phyloP scores from a whole-genome alignment of 805 yeast species.

The Phaffomyces thermotolerans region DNA sequence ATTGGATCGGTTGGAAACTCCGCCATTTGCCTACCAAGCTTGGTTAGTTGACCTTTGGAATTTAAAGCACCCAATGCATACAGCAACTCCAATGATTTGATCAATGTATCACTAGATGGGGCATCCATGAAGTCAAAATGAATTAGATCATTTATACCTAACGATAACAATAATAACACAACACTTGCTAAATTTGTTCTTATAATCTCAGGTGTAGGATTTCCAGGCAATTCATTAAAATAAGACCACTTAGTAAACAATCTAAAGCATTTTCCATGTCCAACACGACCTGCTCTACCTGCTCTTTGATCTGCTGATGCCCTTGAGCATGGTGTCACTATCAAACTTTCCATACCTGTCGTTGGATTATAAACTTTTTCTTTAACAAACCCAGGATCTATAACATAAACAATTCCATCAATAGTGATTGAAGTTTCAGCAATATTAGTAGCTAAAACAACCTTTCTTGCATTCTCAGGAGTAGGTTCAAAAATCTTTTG shows the following conservation, averaged over 20 bases:
- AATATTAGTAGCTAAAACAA: constrained; percentile 90
- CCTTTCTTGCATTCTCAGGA: constrained; percentile 71
- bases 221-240: constrained; percentile 64
- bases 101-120: constrained; percentile 68
- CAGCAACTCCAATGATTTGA: constrained; percentile 71
- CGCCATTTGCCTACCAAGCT: constrained; percentile 77
- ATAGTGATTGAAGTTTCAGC: constrained; percentile 97
- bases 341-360: constrained; percentile 81
- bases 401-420: constrained; percentile 90
- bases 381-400: constrained; percentile 93
- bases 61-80: constrained; percentile 85
- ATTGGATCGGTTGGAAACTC: constrained; percentile 91
- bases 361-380: constrained; percentile 84
- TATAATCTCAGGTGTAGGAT: constrained; percentile 88
- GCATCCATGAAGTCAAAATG: constrained; percentile 88
- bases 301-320: constrained; percentile 97
- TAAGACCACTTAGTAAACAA: constrained; percentile 81
- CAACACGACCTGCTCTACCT: constrained; percentile 97
- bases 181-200: constrained; percentile 75
- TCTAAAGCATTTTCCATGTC: constrained; percentile 93
- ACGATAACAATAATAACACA: constrained; percentile 65
- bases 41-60: constrained; percentile 69
- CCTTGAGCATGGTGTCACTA: constrained; percentile 82
- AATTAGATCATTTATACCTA: constrained; percentile 78
- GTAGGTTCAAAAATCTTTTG: constrained; percentile 79